Evolutionary conservation across 306 rosid genomes (phyloP).

Genomic region (Medicago truncatula): MtrunA17r5.0-ANR NC_053042.1:40290501-40291000

Average conservation of each 20-base stretch:
- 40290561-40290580: neutral
- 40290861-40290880: neutral
- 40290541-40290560: slow-evolving; percentile 14
- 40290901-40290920: too few species aligned
- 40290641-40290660: neutral
- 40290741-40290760: neutral
- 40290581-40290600: slow-evolving; percentile 24
- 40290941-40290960: too few species aligned
- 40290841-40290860: neutral
- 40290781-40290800: neutral
- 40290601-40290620: slow-evolving; percentile 25
- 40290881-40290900: too few species aligned
- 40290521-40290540: slow-evolving; percentile 6
- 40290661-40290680: neutral
- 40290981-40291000: too few species aligned
- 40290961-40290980: too few species aligned
- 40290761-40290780: neutral
- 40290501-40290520: slow-evolving; percentile 12
- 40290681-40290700: neutral
- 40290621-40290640: slow-evolving; percentile 25
- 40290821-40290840: neutral
- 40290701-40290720: neutral
- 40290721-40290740: neutral
- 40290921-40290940: too few species aligned
- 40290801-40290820: slow-evolving; percentile 1